Evolutionary conservation across 352 stramenopile genomes (phyloP), one percentile per base, ranked within the genome.

Genomic region (Hyaloperonospora arabidopsidis): DNA sequence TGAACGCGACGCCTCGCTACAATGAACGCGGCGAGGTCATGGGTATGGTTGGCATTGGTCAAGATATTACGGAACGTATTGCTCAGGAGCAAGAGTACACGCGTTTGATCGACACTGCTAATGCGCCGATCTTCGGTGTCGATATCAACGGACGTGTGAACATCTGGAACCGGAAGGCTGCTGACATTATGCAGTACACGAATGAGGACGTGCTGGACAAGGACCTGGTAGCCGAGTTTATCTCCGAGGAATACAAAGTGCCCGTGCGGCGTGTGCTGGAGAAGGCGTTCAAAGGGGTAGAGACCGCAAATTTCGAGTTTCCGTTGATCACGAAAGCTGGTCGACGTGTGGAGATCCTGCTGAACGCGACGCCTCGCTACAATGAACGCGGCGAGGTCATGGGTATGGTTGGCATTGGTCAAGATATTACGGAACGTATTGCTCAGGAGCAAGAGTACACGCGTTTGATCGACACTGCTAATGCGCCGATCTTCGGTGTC

Each of bases 101-200:
- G 2, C 80, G 85, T 11, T 51, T 96, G n/a, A 94, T 97, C 52
- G 88, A 97, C 45, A 95, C 78, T 25, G 86, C 88, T 0, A 96
- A 97, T 49, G 82, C 84, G 12, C 84, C 87, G 3, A 96, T 96
- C 45, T 95, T 97, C 60, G 88, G 80, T 40, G 68, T 93, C 0
- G 81, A 95, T 59, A 56, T 44, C 38, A 44, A 44, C 19, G 38
- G 38, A 18, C 38, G 38, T 19, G 38, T 44, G 10, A 44, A 44
- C 6, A 44, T 44, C 19, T 44, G 38, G 38, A 44, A 44, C 6
- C 38, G 38, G 2, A 44, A 44, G 19, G 38, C 38, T 21, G 38
- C 38, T 11, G 38, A 44, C 15, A 44, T 44, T 6, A 44, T 44
- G 38, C 38, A 44, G 38, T 44, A 44, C 15, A 44, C 38, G 11